These are phyloP conservation scores for Botrytis galanthina DNA, from an alignment of 2,329 filamentous ascomycete genomes.

Conservation along the genomic window DNA sequence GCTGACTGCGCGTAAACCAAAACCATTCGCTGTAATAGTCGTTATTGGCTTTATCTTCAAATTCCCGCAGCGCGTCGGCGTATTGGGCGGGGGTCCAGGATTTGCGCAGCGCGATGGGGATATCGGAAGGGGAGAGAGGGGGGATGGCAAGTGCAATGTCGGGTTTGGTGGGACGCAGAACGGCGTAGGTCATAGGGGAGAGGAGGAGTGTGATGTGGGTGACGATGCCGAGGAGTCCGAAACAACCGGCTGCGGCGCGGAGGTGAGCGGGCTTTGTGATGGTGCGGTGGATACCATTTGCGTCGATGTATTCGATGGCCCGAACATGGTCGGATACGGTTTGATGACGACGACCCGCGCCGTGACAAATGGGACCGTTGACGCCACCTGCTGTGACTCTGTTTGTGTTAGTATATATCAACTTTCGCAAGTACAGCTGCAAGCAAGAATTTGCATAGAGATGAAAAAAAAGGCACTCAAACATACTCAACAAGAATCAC, in stretches of 20 bases:
- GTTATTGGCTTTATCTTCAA: constrained; percentile 42
- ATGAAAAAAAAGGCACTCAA: background rate
- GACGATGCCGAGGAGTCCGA: constrained; percentile 48
- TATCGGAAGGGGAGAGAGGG: constrained; percentile 41
- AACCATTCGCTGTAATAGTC: constrained; percentile 51
- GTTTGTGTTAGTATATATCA: constrained; percentile 5
- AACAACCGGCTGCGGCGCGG: constrained; percentile 45
- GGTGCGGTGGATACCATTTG: constrained; percentile 43
- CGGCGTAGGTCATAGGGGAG: constrained; percentile 47
- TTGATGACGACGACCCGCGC: constrained; percentile 45
- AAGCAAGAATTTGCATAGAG: background rate
- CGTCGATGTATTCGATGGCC: constrained; percentile 49
- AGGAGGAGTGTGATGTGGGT: constrained; percentile 50
- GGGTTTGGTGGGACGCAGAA: constrained; percentile 46
- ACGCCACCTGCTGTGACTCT: constrained; percentile 47
- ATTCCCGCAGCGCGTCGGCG: constrained; percentile 40
- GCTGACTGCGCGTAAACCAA: constrained; percentile 49
- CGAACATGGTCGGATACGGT: constrained; percentile 48
- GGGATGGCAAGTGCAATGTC: constrained; percentile 46
- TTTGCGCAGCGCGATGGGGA: constrained; percentile 42
- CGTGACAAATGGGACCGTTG: constrained; percentile 48
- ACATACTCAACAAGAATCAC: constrained; percentile 47
- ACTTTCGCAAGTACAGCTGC: background rate
- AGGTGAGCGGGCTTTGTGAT: constrained; percentile 43
- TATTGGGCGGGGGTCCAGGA: constrained; percentile 39